phyloP scores from a whole-genome alignment of 305 asterid genomes.

The Rubia tinctorum region DNA sequence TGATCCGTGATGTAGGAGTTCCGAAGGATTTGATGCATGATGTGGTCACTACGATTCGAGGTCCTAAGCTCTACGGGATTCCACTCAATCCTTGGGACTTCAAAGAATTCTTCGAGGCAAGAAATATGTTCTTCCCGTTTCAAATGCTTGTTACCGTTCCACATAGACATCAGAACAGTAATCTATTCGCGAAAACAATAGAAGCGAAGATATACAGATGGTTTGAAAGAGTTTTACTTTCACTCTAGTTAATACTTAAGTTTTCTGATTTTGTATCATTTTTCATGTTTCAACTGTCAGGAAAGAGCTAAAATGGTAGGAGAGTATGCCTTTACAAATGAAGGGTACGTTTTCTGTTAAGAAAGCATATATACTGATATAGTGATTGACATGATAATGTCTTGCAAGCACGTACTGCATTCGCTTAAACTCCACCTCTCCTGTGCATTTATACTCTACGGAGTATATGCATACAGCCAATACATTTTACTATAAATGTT shows the following conservation, averaged over 20 bases:
- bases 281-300: not conserved
- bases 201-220: not conserved
- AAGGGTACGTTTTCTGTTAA: not conserved
- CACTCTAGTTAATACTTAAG: not conserved
- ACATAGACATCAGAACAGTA: not conserved
- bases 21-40: constrained; percentile 18
- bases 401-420: too few relatives aligned
- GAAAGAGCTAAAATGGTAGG: not conserved
- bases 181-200: not conserved
- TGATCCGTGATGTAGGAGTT: constrained; percentile 26
- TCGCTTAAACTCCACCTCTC: too few relatives aligned
- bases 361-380: too few relatives aligned
- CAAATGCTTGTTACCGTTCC: not conserved
- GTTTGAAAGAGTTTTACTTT: not conserved
- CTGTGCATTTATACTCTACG: constrained; percentile 34
- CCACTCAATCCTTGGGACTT: not conserved
- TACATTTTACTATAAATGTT: constrained; percentile 37
- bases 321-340: not conserved
- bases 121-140: not conserved
- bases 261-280: not conserved
- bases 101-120: not conserved
- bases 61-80: not conserved
- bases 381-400: too few relatives aligned
- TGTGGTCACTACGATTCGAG: not conserved
- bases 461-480: constrained; percentile 43